Conservation (phyloP, 192 early-diverging fungal species). For the Jimgerdemannia flammicorona region DNA sequence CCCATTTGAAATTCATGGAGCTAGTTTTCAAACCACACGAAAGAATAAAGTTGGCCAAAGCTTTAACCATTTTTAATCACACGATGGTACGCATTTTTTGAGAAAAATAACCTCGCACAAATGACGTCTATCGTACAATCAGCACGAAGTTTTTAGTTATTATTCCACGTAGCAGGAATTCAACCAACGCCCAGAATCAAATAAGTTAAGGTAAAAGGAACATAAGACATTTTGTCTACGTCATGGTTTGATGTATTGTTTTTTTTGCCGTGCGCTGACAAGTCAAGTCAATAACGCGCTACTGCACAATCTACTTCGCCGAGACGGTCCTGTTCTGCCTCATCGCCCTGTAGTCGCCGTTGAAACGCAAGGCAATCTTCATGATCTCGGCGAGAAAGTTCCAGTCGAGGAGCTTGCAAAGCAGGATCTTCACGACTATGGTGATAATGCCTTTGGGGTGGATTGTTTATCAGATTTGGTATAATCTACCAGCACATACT, state of each 20-base stretch:
- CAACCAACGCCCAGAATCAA: background rate
- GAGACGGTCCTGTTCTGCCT: slow-evolving; percentile 11
- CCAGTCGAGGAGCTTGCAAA: slow-evolving; percentile 50
- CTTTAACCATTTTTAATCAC: too few relatives aligned
- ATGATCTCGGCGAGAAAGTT: slow-evolving; percentile 56
- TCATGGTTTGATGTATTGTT: too few relatives aligned
- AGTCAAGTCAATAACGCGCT: background rate
- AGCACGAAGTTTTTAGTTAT: too few relatives aligned
- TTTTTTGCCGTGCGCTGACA: background rate
- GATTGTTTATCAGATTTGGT: background rate
- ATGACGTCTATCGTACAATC: too few relatives aligned
- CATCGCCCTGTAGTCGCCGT: slow-evolving; percentile 47
- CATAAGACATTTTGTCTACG: background rate
- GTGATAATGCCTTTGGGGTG: slow-evolving; percentile 17
- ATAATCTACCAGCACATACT: background rate
- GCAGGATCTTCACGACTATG: slow-evolving; percentile 41
- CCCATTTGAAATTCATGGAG: too few relatives aligned
- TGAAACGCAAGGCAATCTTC: slow-evolving; percentile 30
- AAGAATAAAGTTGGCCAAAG: too few relatives aligned
- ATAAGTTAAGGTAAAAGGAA: background rate
- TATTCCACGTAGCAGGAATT: background rate
- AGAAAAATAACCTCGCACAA: too few relatives aligned
- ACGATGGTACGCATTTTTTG: too few relatives aligned
- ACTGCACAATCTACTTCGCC: background rate
- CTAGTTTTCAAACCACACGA: too few relatives aligned